Percentiles rank a stretch among this genome's conserved stretches.
These are phyloP conservation scores for Alternaria sp. DNA, from an alignment of 2,329 filamentous ascomycete genomes.

Conservation along the genomic window DNA sequence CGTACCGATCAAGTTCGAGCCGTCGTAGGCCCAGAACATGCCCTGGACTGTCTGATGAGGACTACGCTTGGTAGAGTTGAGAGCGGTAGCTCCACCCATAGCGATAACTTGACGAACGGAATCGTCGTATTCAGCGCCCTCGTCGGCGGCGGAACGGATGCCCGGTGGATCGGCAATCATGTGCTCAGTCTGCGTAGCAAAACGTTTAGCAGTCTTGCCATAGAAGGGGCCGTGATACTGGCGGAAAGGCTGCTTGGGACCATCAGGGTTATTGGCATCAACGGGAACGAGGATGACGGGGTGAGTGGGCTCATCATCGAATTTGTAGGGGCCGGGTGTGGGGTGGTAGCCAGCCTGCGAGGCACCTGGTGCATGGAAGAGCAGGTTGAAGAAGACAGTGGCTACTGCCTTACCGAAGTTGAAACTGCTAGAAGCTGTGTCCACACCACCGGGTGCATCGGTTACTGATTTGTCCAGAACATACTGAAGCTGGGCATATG, in stretches of 20 bases:
- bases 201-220: slow-evolving; percentile 32
- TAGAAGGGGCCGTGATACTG: slow-evolving; percentile 37
- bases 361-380: slow-evolving; percentile 24
- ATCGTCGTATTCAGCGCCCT: slow-evolving; percentile 27
- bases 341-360: slow-evolving; percentile 28
- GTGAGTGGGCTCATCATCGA: slow-evolving; percentile 39
- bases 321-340: slow-evolving; percentile 29
- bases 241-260: slow-evolving; percentile 27
- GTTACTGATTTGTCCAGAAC: slow-evolving; percentile 14
- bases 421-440: slow-evolving; percentile 30
- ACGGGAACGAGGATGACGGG: slow-evolving; percentile 33
- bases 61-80: slow-evolving; percentile 26
- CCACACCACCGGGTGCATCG: slow-evolving; percentile 18
- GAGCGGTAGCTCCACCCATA: slow-evolving; percentile 22
- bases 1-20: slow-evolving; percentile 34
- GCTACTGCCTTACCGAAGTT: slow-evolving; percentile 33
- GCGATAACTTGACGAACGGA: slow-evolving; percentile 15
- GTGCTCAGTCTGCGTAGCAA: slow-evolving; percentile 29
- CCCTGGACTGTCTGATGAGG: slow-evolving; percentile 24
- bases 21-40: slow-evolving; percentile 28
- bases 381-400: slow-evolving; percentile 28
- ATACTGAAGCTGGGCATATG: slow-evolving; percentile 23
- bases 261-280: slow-evolving; percentile 34
- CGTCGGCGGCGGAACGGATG: slow-evolving; percentile 13
- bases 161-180: slow-evolving; percentile 24